A percentile compares a stretch with the other conserved stretches of the same genome.
Evolutionary conservation across 2,329 filamentous ascomycete species (phyloP).

Genomic region (Aspergillus carbonarius): DNA sequence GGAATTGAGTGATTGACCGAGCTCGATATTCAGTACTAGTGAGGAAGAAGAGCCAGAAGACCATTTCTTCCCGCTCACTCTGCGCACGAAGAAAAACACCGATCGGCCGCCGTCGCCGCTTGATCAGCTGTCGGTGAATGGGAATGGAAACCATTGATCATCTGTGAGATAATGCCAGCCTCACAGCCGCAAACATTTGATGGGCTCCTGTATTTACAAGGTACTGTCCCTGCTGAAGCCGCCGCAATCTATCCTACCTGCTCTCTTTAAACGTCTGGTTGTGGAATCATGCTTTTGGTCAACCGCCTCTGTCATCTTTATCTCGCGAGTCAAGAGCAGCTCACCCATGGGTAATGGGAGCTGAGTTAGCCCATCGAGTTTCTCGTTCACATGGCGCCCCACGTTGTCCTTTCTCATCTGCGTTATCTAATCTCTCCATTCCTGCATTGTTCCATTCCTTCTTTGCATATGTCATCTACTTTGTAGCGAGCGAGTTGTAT

Average conservation of each 20-base stretch:
- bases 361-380: not conserved
- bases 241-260: not conserved
- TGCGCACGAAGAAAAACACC: constrained; percentile 50
- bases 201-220: not conserved
- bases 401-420: not conserved
- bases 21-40: constrained; percentile 49
- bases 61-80: constrained; percentile 68
- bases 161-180: not conserved
- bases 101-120: constrained; percentile 40
- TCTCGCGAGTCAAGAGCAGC: not conserved
- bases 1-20: constrained; percentile 15
- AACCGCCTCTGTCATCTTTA: not conserved
- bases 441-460: not conserved
- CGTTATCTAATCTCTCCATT: not conserved
- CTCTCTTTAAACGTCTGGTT: not conserved
- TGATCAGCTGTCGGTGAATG: constrained; percentile 37
- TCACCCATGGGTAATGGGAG: not conserved
- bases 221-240: not conserved
- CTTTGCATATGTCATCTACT: not conserved
- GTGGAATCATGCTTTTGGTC: not conserved
- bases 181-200: not conserved
- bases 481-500: constrained; percentile 1
- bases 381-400: not conserved
- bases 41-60: constrained; percentile 91
- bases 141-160: constrained; percentile 26